phyloP scores from a whole-genome alignment of 2,329 filamentous ascomycete genomes.

The Hymenoscyphus albidus region DNA sequence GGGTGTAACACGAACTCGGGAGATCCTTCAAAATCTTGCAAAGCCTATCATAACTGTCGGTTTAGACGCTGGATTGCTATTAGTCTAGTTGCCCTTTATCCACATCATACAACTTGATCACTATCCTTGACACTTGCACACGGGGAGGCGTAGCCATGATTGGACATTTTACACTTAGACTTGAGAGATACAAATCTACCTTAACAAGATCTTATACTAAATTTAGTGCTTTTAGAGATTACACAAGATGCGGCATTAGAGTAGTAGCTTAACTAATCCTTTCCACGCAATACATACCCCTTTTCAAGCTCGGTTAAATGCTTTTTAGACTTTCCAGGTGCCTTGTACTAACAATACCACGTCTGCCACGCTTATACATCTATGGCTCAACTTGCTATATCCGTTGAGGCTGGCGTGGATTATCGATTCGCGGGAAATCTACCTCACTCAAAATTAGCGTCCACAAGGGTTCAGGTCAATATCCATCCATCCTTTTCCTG shows the following conservation, averaged over 20 bases:
- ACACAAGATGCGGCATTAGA: background rate
- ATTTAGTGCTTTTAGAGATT: background rate
- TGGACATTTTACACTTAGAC: background rate
- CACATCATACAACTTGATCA: background rate
- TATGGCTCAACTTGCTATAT: background rate
- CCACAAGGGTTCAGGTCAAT: too few relatives aligned
- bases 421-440: background rate
- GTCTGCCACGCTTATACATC: background rate
- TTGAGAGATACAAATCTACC: background rate
- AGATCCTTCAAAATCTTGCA: background rate
- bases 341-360: background rate
- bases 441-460: too few relatives aligned
- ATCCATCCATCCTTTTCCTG: too few relatives aligned
- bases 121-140: background rate
- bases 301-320: background rate
- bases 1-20: background rate
- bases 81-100: background rate
- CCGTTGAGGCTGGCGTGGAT: background rate
- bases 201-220: background rate
- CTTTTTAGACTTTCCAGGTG: background rate
- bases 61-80: background rate
- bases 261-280: background rate
- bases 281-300: background rate
- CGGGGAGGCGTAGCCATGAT: background rate
- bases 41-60: background rate